A percentile compares a stretch with the other conserved stretches of the same genome.
Conservation (phyloP, 768 basidiomycete species). For the Rhizopogon roseolus region DNA sequence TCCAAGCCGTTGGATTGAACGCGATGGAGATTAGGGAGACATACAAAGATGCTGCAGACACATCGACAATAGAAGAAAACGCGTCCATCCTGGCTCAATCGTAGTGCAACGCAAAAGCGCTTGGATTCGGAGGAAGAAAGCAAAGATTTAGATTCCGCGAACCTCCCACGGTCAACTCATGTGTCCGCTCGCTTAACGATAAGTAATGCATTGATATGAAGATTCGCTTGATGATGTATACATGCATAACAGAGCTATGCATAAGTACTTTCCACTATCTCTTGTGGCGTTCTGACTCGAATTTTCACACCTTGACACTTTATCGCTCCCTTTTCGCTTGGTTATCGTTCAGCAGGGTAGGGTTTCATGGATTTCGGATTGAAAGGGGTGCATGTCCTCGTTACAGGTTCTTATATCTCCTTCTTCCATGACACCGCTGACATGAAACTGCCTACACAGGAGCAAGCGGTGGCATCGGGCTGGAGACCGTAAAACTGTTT, state of each 20-base stretch:
- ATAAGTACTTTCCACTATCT: constrained; percentile 7
- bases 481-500: constrained; percentile 54
- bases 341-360: neutral
- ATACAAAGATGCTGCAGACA: constrained; percentile 59
- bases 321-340: neutral
- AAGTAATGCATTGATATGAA: no score
- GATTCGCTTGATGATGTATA: neutral
- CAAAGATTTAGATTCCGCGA: neutral
- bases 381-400: constrained; percentile 57
- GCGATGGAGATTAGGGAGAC: constrained; percentile 64
- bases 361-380: constrained; percentile 52
- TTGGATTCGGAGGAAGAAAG: neutral
- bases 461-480: constrained; percentile 73
- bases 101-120: neutral
- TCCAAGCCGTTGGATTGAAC: constrained; percentile 97
- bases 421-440: neutral
- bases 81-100: constrained; percentile 17
- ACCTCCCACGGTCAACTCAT: neutral
- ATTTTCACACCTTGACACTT: neutral
- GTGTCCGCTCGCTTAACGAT: neutral
- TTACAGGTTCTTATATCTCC: constrained; percentile 40
- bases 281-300: neutral
- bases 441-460: constrained; percentile 31
- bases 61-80: constrained; percentile 43
- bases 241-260: neutral